A percentile compares a stretch with the other conserved stretches of the same genome.
These are phyloP conservation scores for Magnaporthiopsis rhizophila DNA, from an alignment of 2,329 filamentous ascomycete genomes.

Conservation along the genomic window DNA sequence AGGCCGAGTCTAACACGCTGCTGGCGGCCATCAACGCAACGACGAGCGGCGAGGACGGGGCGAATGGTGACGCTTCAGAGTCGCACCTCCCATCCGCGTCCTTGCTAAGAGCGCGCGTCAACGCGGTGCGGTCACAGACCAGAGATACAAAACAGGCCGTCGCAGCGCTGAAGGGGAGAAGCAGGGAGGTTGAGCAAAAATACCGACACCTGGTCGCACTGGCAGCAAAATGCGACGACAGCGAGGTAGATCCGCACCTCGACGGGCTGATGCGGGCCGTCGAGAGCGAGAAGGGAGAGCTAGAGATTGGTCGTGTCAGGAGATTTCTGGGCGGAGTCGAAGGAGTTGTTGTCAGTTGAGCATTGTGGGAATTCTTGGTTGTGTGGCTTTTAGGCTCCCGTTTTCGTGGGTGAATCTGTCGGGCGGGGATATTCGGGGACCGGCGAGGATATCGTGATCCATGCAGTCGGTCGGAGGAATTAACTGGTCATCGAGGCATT, in stretches of 20 bases:
- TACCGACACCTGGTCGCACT: slow-evolving; percentile 83
- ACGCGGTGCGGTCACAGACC: slow-evolving; percentile 64
- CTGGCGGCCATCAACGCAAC: slow-evolving; percentile 33
- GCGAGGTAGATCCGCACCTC: slow-evolving; percentile 71
- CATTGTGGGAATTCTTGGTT: neutral
- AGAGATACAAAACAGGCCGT: slow-evolving; percentile 59
- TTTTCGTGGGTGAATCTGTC: neutral
- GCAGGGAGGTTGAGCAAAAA: slow-evolving; percentile 76
- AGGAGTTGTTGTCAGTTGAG: slow-evolving; percentile 30
- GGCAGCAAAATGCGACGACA: slow-evolving; percentile 73
- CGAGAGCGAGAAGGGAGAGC: slow-evolving; percentile 72
- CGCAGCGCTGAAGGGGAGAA: slow-evolving; percentile 65
- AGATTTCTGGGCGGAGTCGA: slow-evolving; percentile 77
- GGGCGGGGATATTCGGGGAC: neutral
- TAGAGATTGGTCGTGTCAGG: slow-evolving; percentile 68
- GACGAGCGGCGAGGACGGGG: slow-evolving; percentile 17
- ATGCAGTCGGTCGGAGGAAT: neutral
- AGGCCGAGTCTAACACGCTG: slow-evolving; percentile 44
- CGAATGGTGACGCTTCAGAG: slow-evolving; percentile 23
- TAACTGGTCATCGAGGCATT: neutral
- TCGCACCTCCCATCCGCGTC: slow-evolving; percentile 46
- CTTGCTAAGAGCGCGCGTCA: slow-evolving; percentile 58
- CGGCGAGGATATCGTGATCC: neutral
- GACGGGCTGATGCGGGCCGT: slow-evolving; percentile 77
- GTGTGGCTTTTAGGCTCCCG: neutral